Percentiles rank a stretch among this genome's conserved stretches.
Conservation (phyloP, 176 grass and related monocot genomes). For the Aegilops sharonensis region DNA sequence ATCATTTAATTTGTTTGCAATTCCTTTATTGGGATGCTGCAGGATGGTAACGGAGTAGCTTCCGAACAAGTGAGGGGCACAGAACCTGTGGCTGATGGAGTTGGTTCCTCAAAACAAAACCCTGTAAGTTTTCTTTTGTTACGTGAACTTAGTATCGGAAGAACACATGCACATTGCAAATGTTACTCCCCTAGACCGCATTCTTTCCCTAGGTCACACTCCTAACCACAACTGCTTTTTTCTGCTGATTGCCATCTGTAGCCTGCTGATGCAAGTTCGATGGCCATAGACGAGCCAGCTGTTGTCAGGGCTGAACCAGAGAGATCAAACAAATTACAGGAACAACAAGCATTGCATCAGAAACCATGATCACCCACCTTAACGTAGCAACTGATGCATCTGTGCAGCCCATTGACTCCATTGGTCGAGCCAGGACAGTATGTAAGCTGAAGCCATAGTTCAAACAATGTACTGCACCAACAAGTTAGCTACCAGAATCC, state of each 20-base stretch:
- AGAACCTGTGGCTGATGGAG: conserved; percentile 40
- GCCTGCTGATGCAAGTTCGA: conserved; percentile 42
- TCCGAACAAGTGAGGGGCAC: conserved; percentile 28
- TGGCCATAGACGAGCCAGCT: conserved; percentile 49
- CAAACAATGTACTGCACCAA: conserved; percentile 4
- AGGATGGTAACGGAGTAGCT: conserved; percentile 36
- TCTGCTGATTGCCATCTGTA: conserved; percentile 12
- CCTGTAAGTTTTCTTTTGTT: conserved; percentile 38
- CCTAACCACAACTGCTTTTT: background rate
- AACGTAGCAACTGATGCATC: conserved; percentile 25
- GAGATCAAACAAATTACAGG: conserved; percentile 42
- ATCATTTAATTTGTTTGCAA: background rate
- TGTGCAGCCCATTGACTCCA: conserved; percentile 16
- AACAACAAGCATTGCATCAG: conserved; percentile 22
- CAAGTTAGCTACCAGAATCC: conserved; percentile 4
- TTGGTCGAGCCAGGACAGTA: background rate
- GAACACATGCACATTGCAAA: background rate
- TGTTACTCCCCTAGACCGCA: background rate
- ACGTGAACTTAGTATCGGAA: background rate
- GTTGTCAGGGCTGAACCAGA: conserved; percentile 35
- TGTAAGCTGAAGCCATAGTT: background rate
- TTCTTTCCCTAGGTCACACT: background rate
- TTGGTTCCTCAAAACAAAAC: conserved; percentile 35
- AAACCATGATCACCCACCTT: conserved; percentile 29
- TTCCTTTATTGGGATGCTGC: background rate